phyloP scores from a whole-genome alignment of 306 rosid species.

The Herpetospermum pedunculosum region DNA sequence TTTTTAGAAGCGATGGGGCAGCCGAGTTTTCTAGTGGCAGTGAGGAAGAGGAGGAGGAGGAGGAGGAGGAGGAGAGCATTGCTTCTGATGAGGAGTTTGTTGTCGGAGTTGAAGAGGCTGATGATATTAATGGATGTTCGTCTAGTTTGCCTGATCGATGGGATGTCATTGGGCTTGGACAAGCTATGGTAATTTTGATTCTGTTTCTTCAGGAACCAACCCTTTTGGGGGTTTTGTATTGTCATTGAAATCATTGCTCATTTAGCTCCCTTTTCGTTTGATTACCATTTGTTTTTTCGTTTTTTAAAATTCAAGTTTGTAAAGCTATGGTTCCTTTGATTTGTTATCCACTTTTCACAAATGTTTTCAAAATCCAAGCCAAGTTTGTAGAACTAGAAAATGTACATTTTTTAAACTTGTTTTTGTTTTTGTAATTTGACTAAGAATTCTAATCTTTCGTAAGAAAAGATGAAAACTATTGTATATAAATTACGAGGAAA shows the following conservation, averaged over 20 bases:
- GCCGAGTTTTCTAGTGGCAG: conserved; percentile 12
- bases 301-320: no score
- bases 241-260: background rate
- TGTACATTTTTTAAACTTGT: no score
- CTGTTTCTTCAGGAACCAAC: background rate
- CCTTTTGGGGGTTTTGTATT: background rate
- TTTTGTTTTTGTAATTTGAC: no score
- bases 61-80: conserved; percentile 23
- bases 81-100: background rate
- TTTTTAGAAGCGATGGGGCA: background rate
- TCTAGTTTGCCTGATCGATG: conserved; percentile 52
- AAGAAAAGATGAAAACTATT: no score
- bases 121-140: conserved; percentile 19
- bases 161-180: conserved; percentile 97
- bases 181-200: conserved; percentile 64
- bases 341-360: no score
- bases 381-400: no score
- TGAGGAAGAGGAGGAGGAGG: conserved; percentile 22
- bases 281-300: no score
- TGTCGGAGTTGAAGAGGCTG: conserved; percentile 2
- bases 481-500: no score
- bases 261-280: no score
- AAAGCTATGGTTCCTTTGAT: no score
- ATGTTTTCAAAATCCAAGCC: no score
- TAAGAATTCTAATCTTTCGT: no score